phyloP scores from a whole-genome alignment of 805 yeast species.

The Diddensiella caesifluorescens region DNA sequence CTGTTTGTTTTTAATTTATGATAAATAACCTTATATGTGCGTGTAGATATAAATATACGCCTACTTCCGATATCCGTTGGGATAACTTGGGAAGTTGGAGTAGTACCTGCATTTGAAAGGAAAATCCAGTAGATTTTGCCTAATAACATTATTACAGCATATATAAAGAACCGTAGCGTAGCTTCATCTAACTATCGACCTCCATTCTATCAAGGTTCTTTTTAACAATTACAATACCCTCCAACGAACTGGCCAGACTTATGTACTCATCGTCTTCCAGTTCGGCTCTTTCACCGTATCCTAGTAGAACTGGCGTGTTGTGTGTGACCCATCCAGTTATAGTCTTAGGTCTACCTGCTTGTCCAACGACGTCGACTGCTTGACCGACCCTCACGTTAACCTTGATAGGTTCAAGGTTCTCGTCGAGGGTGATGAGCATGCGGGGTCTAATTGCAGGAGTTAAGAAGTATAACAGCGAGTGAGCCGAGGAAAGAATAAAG shows the following conservation, averaged over 20 bases:
- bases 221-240: conserved; percentile 87
- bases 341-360: conserved; percentile 98
- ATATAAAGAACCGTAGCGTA: no score
- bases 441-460: conserved; percentile 90
- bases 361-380: conserved; percentile 98
- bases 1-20: no score
- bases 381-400: conserved; percentile 98
- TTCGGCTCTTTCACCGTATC: conserved; percentile 95
- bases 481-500: conserved; percentile 68
- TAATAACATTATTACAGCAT: no score
- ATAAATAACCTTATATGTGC: no score
- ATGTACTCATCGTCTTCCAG: conserved; percentile 91
- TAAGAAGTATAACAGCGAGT: conserved; percentile 76
- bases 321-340: conserved; percentile 99
- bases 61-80: no score
- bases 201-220: conserved; percentile 68
- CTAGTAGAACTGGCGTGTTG: conserved; percentile 90
- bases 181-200: conserved; percentile 16
- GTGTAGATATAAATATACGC: no score
- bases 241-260: conserved; percentile 73
- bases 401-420: conserved; percentile 81
- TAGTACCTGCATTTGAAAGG: no score
- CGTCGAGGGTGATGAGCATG: conserved; percentile 88
- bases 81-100: no score
- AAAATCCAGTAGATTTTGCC: no score